A percentile compares a stretch with the other conserved stretches of the same genome.
phyloP scores from a whole-genome alignment of 2,329 filamentous ascomycete genomes.

The Capronia epimyces region DNA sequence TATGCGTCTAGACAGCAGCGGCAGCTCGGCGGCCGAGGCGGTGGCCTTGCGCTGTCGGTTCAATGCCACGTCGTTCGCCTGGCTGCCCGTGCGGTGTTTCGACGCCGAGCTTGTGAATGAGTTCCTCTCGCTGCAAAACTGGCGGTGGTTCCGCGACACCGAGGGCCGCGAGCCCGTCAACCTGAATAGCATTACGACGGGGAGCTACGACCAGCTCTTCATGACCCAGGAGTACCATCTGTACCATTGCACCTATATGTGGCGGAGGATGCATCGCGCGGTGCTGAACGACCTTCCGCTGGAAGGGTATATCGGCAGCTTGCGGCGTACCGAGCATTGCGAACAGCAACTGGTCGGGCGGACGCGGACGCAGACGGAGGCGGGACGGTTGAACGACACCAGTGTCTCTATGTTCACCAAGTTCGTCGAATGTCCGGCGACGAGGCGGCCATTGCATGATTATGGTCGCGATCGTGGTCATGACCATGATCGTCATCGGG shows the following conservation, averaged over 20 bases:
- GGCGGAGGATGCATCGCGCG: conserved; percentile 5
- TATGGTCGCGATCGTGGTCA: too few relatives aligned
- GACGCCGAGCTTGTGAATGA: neutral
- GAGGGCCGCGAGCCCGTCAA: neutral
- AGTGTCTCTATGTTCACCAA: too few relatives aligned
- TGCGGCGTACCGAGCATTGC: neutral
- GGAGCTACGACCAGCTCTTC: neutral
- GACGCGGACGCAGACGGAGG: too few relatives aligned
- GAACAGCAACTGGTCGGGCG: neutral
- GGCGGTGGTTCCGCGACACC: neutral
- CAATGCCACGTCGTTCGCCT: neutral
- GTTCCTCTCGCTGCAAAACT: neutral
- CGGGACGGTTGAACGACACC: too few relatives aligned
- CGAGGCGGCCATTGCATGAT: too few relatives aligned
- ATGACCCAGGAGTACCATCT: neutral
- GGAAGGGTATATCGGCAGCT: neutral
- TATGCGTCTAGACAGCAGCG: too few relatives aligned
- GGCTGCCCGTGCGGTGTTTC: neutral
- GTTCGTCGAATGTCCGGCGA: too few relatives aligned
- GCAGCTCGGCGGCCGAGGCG: neutral
- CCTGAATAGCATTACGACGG: too few relatives aligned
- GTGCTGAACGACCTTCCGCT: neutral
- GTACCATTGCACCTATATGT: conserved; percentile 2
- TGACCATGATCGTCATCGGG: too few relatives aligned
- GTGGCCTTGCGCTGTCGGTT: neutral